Conservation (phyloP, 1,139 yeast genomes). For the Scheffersomyces titani region DNA sequence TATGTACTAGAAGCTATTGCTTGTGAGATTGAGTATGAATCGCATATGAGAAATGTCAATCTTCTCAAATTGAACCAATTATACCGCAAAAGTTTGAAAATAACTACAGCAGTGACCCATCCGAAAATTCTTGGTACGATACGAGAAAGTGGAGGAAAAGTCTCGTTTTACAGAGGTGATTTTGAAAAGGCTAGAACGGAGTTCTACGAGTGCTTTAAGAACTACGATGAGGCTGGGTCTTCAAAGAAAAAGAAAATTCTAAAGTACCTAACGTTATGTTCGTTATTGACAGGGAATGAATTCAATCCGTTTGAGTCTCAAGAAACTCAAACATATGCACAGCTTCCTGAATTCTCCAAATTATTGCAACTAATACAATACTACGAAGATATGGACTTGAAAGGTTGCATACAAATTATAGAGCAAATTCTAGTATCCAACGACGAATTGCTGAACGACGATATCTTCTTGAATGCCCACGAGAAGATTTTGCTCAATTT, state of each 20-base stretch:
- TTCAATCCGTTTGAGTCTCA: slow-evolving; percentile 69
- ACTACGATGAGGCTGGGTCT: slow-evolving; percentile 80
- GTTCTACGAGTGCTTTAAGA: slow-evolving; percentile 73
- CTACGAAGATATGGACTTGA: slow-evolving; percentile 32
- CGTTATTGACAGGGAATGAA: slow-evolving; percentile 62
- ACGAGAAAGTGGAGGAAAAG: slow-evolving; percentile 73
- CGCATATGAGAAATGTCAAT: slow-evolving; percentile 30
- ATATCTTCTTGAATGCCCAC: slow-evolving; percentile 30
- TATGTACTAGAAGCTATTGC: slow-evolving; percentile 66
- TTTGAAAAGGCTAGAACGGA: slow-evolving; percentile 64
- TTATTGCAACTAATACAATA: slow-evolving; percentile 31
- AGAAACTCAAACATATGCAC: slow-evolving; percentile 52
- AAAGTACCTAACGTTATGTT: slow-evolving; percentile 63
- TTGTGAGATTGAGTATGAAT: slow-evolving; percentile 57
- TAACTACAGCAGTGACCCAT: slow-evolving; percentile 70
- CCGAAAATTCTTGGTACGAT: slow-evolving; percentile 72
- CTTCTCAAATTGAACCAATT: slow-evolving; percentile 44
- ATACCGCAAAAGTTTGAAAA: slow-evolving; percentile 48
- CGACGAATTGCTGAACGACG: slow-evolving; percentile 29
- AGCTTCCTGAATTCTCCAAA: slow-evolving; percentile 33
- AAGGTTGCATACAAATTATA: slow-evolving; percentile 17
- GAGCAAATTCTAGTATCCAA: slow-evolving; percentile 14
- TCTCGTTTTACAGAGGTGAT: slow-evolving; percentile 60
- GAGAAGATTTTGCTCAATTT: slow-evolving; percentile 32
- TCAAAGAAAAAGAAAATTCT: slow-evolving; percentile 54